Conservation (phyloP, 148 eudicot genomes). For the Chenopodium berlandieri region DNA sequence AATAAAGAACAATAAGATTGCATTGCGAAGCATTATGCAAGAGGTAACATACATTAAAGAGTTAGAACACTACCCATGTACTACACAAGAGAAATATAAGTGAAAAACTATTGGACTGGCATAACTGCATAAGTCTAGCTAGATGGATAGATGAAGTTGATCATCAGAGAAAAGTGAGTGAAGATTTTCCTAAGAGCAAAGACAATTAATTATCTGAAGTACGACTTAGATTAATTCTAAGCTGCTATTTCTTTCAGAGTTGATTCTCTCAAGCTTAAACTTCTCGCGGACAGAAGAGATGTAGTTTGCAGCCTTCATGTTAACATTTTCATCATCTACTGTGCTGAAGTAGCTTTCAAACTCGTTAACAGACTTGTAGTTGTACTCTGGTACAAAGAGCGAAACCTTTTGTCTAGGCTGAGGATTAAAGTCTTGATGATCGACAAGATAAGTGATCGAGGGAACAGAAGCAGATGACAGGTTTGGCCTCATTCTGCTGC, state of each 20-base stretch:
- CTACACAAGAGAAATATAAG: background rate
- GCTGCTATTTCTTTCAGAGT: conserved; percentile 27
- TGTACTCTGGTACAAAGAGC: conserved; percentile 21
- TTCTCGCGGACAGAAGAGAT: conserved; percentile 58
- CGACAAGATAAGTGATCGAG: conserved; percentile 38
- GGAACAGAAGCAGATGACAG: conserved; percentile 10
- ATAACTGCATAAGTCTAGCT: background rate
- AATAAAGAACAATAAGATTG: too few species aligned
- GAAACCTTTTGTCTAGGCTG: conserved; percentile 36
- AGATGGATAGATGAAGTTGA: too few species aligned
- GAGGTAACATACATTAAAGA: too few species aligned
- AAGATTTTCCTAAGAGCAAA: background rate
- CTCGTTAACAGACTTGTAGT: conserved; percentile 16
- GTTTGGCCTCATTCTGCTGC: conserved; percentile 18
- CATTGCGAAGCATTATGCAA: background rate
- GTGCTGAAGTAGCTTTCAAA: conserved; percentile 34
- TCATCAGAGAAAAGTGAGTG: background rate
- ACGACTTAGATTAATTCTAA: background rate
- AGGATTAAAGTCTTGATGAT: conserved; percentile 37
- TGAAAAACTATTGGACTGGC: background rate
- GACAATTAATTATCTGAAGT: background rate
- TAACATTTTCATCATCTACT: conserved; percentile 46
- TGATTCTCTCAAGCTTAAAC: conserved; percentile 44
- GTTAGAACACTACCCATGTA: background rate
- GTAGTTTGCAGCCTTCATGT: conserved; percentile 56